phyloP scores from a whole-genome alignment of 345 rosid species.

The Dovyalis caffra region DNA sequence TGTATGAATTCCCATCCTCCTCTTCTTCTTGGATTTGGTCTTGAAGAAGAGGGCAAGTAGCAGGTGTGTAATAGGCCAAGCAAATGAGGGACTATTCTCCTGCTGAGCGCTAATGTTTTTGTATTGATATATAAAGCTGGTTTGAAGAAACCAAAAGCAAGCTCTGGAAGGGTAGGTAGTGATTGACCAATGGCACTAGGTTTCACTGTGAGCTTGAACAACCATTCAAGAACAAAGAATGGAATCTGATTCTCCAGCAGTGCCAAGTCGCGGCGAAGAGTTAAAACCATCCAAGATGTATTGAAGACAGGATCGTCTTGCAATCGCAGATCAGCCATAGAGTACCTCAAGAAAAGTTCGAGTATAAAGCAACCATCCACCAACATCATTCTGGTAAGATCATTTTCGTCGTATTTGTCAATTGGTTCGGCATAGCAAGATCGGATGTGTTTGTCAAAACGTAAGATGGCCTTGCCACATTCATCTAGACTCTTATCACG shows the following conservation, averaged over 20 bases:
- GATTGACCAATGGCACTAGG: not conserved
- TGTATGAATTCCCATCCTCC: slow-evolving; percentile 21
- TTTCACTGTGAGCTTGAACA: slow-evolving; percentile 14
- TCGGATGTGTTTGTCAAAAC: not conserved
- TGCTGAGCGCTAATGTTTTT: not conserved
- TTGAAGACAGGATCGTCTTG: slow-evolving; percentile 30
- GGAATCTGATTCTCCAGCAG: slow-evolving; percentile 28
- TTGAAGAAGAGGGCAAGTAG: slow-evolving; percentile 8
- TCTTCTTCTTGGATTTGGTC: not conserved
- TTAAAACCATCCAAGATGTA: slow-evolving; percentile 33
- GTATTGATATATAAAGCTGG: slow-evolving; percentile 1
- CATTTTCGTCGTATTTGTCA: no score
- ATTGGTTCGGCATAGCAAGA: not conserved
- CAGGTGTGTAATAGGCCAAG: slow-evolving; percentile 14
- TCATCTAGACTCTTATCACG: not conserved
- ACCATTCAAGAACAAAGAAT: slow-evolving; percentile 19
- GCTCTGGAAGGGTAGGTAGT: not conserved
- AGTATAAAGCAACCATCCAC: slow-evolving; percentile 17
- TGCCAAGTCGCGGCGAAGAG: slow-evolving; percentile 19
- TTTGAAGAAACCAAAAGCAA: slow-evolving; percentile 8
- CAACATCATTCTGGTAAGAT: slow-evolving; percentile 1
- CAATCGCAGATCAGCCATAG: not conserved
- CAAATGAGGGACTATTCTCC: not conserved
- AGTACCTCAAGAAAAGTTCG: slow-evolving; percentile 27
- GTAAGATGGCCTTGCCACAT: slow-evolving; percentile 4